Evolutionary conservation across 2,329 filamentous ascomycete genomes (phyloP).

Genomic region (Thelonectria olida): DNA sequence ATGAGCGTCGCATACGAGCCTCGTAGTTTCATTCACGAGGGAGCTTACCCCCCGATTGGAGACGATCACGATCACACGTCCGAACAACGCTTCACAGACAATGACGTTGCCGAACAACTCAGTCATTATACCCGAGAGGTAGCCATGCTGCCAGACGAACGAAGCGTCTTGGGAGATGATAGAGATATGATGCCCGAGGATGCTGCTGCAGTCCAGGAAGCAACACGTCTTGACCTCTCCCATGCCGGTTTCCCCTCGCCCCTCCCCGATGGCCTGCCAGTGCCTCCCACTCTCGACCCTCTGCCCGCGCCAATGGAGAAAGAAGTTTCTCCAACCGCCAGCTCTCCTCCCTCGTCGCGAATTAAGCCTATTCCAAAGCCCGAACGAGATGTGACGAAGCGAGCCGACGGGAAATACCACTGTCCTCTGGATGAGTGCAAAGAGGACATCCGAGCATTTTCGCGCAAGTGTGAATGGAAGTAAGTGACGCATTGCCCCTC

Average conservation of each 20-base stretch:
- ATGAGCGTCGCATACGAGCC: constrained; percentile 65
- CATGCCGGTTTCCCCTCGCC: constrained; percentile 46
- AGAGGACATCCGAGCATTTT: constrained; percentile 72
- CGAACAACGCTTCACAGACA: constrained; percentile 54
- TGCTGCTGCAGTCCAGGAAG: constrained; percentile 49
- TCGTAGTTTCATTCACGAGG: constrained; percentile 58
- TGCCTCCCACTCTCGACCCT: constrained; percentile 44
- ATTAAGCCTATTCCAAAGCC: constrained; percentile 68
- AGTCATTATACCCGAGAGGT: constrained; percentile 54
- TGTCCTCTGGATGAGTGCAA: constrained; percentile 78
- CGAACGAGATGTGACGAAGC: constrained; percentile 66
- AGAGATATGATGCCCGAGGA: constrained; percentile 50
- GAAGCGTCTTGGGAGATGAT: constrained; percentile 48
- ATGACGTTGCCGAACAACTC: constrained; percentile 54
- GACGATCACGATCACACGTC: constrained; percentile 54
- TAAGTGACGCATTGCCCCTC: constrained; percentile 59
- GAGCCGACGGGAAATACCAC: constrained; percentile 77
- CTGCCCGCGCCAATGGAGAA: constrained; percentile 48
- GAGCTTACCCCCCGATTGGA: constrained; percentile 57
- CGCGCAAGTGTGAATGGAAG: constrained; percentile 93
- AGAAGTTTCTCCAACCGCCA: constrained; percentile 44
- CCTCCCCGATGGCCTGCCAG: constrained; percentile 43
- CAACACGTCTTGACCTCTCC: constrained; percentile 50
- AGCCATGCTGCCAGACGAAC: constrained; percentile 49
- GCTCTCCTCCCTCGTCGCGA: constrained; percentile 50